Base-by-base conservation (phyloP, 1,284 basidiomycete species). In the Chalciporus sp. region DNA sequence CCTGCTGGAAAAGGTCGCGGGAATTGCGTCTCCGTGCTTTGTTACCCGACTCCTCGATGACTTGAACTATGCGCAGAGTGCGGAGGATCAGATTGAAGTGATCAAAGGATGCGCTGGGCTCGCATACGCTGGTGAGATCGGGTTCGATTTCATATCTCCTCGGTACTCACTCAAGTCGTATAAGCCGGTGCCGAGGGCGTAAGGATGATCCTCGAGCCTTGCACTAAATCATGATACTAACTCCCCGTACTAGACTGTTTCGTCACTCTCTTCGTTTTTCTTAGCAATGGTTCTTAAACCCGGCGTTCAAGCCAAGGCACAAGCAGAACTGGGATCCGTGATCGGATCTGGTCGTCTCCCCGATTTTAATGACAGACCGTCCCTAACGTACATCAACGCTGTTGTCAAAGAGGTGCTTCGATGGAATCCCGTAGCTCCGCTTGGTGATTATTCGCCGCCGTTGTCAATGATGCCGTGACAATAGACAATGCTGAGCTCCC, bases 361-460 rank as follows among this genome's bases (percentile, higher is more conserved):
- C 11, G 74, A 76, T 42, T 79, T 77, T 52, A 69, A 65, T 29
- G 80, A 82, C 56, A 72, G 74, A 46, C 60, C 62, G n/a, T 72
- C 66, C 10, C 61, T 74, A 49, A 79, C 75, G 9, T 83, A 76
- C 40, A 73, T 78, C 26, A 61, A 69, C 9, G 78, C 78, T 5
- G 71, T 81, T 42, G 69, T 78, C 28, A 78, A 79, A 59, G 79
- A 81, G 58, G 72, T 78, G n/a, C 68, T 79, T 42, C 74, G 80
- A 60, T 83, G 80, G 79, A 76, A 75, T 55, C 79, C 81, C 19
- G 76, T 77, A 26, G 74, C 77, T 23, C 80, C 80, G 47, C 65
- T 81, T 44, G 78, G 79, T 78, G 39, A 51, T 61, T 66, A 52
- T 57, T 51, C 53, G 26, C 58, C 58, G 44, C 7, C 23, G 23